Conservation (phyloP, 805 yeast species). For the Starmerella stigmatis region DNA sequence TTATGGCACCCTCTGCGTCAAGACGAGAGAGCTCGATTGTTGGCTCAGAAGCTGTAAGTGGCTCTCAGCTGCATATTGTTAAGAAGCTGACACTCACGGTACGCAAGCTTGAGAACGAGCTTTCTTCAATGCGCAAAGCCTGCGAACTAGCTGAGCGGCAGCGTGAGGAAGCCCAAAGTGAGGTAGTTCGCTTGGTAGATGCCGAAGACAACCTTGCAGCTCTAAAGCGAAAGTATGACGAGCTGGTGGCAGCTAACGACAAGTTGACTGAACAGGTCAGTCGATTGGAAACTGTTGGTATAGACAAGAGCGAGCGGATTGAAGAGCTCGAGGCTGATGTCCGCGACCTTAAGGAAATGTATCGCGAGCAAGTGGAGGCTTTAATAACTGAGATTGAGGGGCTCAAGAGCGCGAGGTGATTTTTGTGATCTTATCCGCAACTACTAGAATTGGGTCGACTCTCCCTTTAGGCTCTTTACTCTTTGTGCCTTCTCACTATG, state of each 20-base stretch:
- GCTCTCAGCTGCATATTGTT: conserved; percentile 46
- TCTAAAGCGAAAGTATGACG: conserved; percentile 28
- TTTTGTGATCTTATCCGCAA: background rate
- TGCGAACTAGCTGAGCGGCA: conserved; percentile 43
- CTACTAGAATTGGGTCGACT: too few relatives aligned
- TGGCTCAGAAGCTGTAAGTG: conserved; percentile 25
- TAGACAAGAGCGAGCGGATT: conserved; percentile 78
- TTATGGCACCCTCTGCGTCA: conserved; percentile 2
- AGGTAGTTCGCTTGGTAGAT: conserved; percentile 49
- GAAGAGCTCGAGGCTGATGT: conserved; percentile 84
- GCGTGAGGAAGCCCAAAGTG: conserved; percentile 58
- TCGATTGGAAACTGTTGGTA: conserved; percentile 47
- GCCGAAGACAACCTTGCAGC: conserved; percentile 41
- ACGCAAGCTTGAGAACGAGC: conserved; percentile 69
- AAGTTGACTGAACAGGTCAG: conserved; percentile 43
- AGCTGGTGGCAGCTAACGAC: conserved; percentile 31
- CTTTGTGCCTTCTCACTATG: too few relatives aligned
- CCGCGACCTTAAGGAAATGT: conserved; percentile 73
- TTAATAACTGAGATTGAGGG: conserved; percentile 43
- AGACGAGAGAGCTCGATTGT: conserved; percentile 11
- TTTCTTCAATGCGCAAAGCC: conserved; percentile 54
- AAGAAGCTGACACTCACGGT: conserved; percentile 68
- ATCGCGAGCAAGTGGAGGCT: conserved; percentile 76
- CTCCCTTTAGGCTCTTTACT: too few relatives aligned
- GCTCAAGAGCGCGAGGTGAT: background rate